Evolutionary conservation across 768 basidiomycete genomes (phyloP).

Genomic region (Clathrus columnatus): DNA sequence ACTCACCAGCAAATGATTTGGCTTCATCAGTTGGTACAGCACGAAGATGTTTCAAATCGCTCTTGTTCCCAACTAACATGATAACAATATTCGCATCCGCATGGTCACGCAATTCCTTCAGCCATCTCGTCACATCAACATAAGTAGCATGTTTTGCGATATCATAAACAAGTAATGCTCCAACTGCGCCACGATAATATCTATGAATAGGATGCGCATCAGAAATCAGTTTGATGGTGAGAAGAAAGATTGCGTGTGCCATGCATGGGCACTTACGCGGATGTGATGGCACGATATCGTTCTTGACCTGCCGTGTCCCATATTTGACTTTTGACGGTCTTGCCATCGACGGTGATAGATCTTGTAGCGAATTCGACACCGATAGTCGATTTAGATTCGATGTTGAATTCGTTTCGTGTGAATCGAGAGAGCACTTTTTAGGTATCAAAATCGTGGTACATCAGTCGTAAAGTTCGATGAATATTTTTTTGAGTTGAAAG

Average conservation of each 20-base stretch:
- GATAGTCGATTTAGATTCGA: constrained; percentile 98
- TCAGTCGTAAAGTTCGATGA: not conserved
- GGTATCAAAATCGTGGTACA: not conserved
- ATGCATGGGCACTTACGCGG: constrained; percentile 69
- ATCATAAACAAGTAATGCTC: constrained; percentile 88
- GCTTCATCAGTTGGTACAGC: constrained; percentile 98
- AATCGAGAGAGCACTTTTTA: constrained; percentile 92
- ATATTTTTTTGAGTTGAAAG: not conserved
- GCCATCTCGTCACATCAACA: constrained; percentile 88
- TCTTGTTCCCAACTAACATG: constrained; percentile 97
- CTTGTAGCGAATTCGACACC: constrained; percentile 98
- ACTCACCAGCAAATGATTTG: constrained; percentile 78
- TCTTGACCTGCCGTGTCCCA: constrained; percentile 99
- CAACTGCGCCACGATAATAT: constrained; percentile 96
- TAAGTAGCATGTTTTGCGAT: constrained; percentile 93
- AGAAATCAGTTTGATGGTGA: not conserved
- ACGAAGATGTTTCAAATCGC: constrained; percentile 94
- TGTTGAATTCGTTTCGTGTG: constrained; percentile 98
- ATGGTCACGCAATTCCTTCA: constrained; percentile 95
- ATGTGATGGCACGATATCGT: constrained; percentile 95
- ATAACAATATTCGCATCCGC: constrained; percentile 91
- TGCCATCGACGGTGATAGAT: constrained; percentile 89
- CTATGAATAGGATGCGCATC: constrained; percentile 34
- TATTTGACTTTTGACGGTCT: constrained; percentile 95
- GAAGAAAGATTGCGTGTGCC: too few species aligned